These are phyloP conservation scores for Hypsizygus marmoreus DNA, from an alignment of 768 basidiomycete species.

Conservation along the genomic window DNA sequence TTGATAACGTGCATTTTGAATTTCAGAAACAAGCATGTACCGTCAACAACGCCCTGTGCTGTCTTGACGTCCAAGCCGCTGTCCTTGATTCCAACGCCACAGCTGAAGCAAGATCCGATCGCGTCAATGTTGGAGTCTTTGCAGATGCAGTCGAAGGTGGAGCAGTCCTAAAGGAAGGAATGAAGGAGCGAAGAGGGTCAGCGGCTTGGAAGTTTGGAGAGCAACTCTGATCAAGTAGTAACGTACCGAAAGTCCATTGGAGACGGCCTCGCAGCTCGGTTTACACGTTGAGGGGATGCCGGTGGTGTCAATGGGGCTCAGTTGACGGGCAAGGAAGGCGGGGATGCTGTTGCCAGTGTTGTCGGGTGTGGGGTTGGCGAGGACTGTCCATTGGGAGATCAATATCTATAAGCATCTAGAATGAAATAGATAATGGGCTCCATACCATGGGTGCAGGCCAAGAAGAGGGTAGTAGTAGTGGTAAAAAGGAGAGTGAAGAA, in stretches of 20 bases:
- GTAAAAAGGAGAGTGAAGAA: conserved; percentile 4
- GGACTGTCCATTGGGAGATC: background rate
- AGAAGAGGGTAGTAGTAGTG: background rate
- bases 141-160: background rate
- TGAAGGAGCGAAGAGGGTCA: too few relatives aligned
- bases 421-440: background rate
- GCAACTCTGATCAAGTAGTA: too few relatives aligned
- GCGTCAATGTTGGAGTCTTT: conserved; percentile 2
- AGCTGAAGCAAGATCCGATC: background rate
- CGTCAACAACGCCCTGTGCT: background rate
- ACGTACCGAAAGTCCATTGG: too few relatives aligned
- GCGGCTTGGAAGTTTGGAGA: too few relatives aligned
- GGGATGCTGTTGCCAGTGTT: too few relatives aligned
- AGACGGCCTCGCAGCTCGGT: too few relatives aligned
- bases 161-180: background rate
- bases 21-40: background rate
- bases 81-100: background rate
- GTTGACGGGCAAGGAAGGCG: too few relatives aligned
- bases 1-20: background rate
- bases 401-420: background rate
- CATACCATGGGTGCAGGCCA: conserved; percentile 3
- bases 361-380: too few relatives aligned
- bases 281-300: too few relatives aligned
- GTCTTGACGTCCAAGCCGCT: background rate
- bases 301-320: too few relatives aligned